Base-by-base conservation (phyloP, 768 basidiomycete species). In the Trametes villosa region DNA sequence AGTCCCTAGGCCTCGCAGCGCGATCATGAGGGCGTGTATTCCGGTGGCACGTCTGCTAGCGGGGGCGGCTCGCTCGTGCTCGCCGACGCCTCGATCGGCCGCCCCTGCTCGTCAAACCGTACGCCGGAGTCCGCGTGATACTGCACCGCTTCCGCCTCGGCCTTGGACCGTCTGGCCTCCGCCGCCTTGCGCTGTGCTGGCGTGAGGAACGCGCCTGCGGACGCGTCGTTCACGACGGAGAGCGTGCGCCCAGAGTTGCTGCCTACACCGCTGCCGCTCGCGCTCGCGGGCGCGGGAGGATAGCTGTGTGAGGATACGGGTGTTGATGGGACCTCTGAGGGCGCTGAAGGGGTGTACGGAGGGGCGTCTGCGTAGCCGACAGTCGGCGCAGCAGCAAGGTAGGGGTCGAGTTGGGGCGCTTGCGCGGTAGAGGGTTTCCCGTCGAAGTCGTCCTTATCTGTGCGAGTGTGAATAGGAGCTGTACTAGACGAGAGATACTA, bases 111-210 rank as follows among this genome's bases (percentile, higher is more conserved):
- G n/a, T 63, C 62, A 48, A 69, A 69, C 18, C 68, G 63, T 46
- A 56, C 58, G 27, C 68, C 68, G 48, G 68, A 69, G 54, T 69
- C 68, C 13, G 55, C 46, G 24, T 69, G 65, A 48, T 60, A 65
- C 59, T 49, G 62, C 18, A 62, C 62, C 13, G 45, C 18, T 50
- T 27, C 44, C 2, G 30, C 17, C 22, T 31, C 42, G 20, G 41
- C 4, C 31, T 34, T 2, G 24, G 38, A 15, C 34, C 20, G 48
- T 17, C 52, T 53, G 2, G 65, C 63, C 54, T 68, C 65, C 26
- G 51, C 48, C 22, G 63, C 63, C 48, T 68, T 68, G 50, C 61
- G 59, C 50, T 64, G 51, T 20, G 63, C 59, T 15, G 62, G 61
- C 31, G 67, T 48, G 34, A 65, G 59, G 12, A 41, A 41, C 7